Evolutionary conservation across 1,139 yeast species (phyloP).

Genomic region (Yamadazyma taylorii): DNA sequence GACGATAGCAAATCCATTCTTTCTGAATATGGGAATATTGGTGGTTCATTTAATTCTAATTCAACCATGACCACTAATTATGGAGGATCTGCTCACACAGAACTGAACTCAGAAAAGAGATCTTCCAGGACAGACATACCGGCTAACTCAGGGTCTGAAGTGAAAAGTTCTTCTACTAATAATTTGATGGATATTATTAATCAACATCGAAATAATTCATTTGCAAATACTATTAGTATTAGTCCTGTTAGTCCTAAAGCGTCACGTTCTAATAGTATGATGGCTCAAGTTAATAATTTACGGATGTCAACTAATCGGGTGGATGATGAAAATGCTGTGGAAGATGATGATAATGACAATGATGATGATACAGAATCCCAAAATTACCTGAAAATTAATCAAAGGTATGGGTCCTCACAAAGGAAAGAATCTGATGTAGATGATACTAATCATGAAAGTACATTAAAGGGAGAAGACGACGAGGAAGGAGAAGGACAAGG

Average conservation of each 20-base stretch:
- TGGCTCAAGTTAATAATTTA: slow-evolving; percentile 12
- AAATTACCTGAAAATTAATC: neutral
- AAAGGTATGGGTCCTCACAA: neutral
- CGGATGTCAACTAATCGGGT: slow-evolving; percentile 9
- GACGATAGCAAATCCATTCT: slow-evolving; percentile 35
- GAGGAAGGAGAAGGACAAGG: neutral
- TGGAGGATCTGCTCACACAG: slow-evolving; percentile 23
- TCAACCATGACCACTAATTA: slow-evolving; percentile 45
- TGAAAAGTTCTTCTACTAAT: slow-evolving; percentile 18
- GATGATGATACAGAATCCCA: slow-evolving; percentile 4
- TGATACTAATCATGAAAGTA: slow-evolving; percentile 1
- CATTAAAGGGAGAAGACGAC: slow-evolving; percentile 3
- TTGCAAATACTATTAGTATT: slow-evolving; percentile 20
- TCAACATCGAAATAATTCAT: slow-evolving; percentile 23
- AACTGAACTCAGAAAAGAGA: slow-evolving; percentile 13
- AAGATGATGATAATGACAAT: slow-evolving; percentile 18
- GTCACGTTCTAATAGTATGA: slow-evolving; percentile 18
- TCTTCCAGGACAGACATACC: slow-evolving; percentile 2
- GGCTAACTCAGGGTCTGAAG: slow-evolving; percentile 8
- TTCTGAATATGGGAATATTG: slow-evolving; percentile 44
- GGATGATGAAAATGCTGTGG: slow-evolving; percentile 18
- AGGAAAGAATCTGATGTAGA: slow-evolving; percentile 6
- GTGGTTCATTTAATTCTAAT: slow-evolving; percentile 46
- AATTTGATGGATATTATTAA: slow-evolving; percentile 28
- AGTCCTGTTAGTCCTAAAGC: slow-evolving; percentile 18